Percentiles rank a stretch among this genome's conserved stretches.
These are phyloP conservation scores for Trypanosoma platydactyli DNA, from an alignment of 208 protist species.

Conservation along the genomic window DNA sequence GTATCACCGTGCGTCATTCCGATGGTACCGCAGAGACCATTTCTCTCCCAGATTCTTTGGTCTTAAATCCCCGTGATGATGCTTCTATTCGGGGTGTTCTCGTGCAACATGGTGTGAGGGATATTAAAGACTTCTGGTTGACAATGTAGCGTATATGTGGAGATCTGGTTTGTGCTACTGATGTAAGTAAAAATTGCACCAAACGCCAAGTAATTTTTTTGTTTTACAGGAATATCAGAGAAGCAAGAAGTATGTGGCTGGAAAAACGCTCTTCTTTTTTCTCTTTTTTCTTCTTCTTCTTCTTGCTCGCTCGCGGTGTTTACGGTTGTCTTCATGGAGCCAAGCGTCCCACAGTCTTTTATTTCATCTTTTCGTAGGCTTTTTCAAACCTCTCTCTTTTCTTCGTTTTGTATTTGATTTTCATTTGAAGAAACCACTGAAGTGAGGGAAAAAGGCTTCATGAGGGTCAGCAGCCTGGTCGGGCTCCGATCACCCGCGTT, in stretches of 20 bases:
- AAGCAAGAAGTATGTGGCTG: constrained; percentile 9
- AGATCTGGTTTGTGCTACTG: neutral
- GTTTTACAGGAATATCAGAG: constrained; percentile 5
- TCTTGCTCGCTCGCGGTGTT: no score
- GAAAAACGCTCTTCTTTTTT: neutral
- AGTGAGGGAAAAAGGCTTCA: no score
- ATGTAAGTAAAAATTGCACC: constrained; percentile 3
- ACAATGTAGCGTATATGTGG: constrained; percentile 4
- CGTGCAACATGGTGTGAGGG: constrained; percentile 57
- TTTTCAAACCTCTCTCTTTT: no score
- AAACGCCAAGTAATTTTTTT: neutral
- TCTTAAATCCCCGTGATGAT: constrained; percentile 47
- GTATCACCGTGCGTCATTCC: constrained; percentile 62
- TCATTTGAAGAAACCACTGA: no score
- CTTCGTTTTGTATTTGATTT: no score
- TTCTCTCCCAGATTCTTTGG: constrained; percentile 65
- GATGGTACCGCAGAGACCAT: constrained; percentile 61
- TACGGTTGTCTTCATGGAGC: no score
- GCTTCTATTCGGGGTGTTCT: constrained; percentile 58
- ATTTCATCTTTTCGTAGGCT: no score
- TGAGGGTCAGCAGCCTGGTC: no score
- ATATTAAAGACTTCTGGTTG: constrained; percentile 57
- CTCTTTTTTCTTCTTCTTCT: no score
- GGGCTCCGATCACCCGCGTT: no score
- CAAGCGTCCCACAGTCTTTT: no score